Percentiles rank a stretch among this genome's conserved stretches.
phyloP scores from a whole-genome alignment of 805 yeast genomes.

The Yarrowia keelungensis region DNA sequence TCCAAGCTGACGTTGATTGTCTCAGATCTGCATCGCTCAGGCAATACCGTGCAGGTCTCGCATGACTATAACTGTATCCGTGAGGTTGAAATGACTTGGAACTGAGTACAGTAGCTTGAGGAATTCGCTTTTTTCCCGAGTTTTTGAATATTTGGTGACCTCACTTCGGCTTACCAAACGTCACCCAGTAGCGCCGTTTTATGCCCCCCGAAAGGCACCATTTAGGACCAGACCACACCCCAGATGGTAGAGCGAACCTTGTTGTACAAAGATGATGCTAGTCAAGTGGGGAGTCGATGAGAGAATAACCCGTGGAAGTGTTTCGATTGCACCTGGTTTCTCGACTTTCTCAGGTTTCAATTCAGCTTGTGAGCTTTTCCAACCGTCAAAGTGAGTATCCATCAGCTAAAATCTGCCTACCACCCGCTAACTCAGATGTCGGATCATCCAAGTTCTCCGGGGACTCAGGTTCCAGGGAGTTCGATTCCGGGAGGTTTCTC shows the following conservation, averaged over 20 bases:
- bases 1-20: neutral
- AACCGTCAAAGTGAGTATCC: neutral
- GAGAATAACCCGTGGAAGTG: slow-evolving; percentile 7
- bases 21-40: slow-evolving; percentile 31
- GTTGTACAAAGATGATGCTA: slow-evolving; percentile 2
- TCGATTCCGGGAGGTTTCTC: too few species aligned
- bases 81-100: too few species aligned
- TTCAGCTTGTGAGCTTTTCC: neutral
- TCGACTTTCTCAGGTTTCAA: neutral
- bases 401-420: too few species aligned
- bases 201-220: neutral
- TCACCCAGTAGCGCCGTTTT: slow-evolving; percentile 5
- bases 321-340: neutral
- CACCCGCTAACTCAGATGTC: slow-evolving; percentile 2
- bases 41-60: slow-evolving; percentile 20
- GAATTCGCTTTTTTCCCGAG: too few species aligned
- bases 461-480: neutral
- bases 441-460: neutral
- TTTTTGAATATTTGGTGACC: too few species aligned
- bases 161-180: too few species aligned
- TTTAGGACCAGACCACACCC: slow-evolving; percentile 12
- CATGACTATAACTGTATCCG: slow-evolving; percentile 33
- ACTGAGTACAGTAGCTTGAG: too few species aligned
- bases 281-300: slow-evolving; percentile 23
- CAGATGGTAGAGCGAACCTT: slow-evolving; percentile 5